Percentiles rank a stretch among this genome's conserved stretches.
Conservation (phyloP, 2,329 filamentous ascomycete genomes). For the Colletotrichum paranaense region DNA sequence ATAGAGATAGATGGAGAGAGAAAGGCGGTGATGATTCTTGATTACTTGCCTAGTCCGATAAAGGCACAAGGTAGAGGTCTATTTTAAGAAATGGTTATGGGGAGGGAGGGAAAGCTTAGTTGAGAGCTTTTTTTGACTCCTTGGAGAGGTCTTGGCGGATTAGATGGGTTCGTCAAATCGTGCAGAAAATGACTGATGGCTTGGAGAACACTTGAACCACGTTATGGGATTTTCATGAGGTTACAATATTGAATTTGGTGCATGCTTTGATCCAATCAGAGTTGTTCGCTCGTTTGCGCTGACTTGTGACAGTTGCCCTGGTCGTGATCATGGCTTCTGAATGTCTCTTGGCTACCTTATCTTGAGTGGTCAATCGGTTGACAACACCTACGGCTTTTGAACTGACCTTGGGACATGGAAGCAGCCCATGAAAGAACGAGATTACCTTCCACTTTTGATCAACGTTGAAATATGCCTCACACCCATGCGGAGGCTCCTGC, state of each 20-base stretch:
- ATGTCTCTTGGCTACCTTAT: too few species aligned
- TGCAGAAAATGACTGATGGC: background rate
- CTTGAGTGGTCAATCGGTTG: too few species aligned
- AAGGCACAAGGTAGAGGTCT: background rate
- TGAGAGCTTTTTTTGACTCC: background rate
- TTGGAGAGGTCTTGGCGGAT: background rate
- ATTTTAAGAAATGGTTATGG: background rate
- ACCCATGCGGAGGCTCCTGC: too few species aligned
- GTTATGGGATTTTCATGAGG: background rate
- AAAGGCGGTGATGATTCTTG: background rate
- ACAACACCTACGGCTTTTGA: too few species aligned
- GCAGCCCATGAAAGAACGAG: too few species aligned
- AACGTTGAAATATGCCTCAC: too few species aligned
- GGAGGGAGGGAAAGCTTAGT: background rate
- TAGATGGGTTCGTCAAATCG: background rate
- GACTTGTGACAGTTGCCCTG: background rate
- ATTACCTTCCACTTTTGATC: too few species aligned
- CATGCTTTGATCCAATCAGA: background rate
- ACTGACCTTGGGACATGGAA: too few species aligned
- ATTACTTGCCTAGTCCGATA: background rate
- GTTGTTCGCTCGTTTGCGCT: background rate
- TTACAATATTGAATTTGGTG: background rate
- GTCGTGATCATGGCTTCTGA: too few species aligned
- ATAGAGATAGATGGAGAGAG: background rate
- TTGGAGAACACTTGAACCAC: background rate